A percentile compares a stretch with the other conserved stretches of the same genome.
phyloP scores from a whole-genome alignment of 139 green algal species.

The Coccomyxa sp. region DNA sequence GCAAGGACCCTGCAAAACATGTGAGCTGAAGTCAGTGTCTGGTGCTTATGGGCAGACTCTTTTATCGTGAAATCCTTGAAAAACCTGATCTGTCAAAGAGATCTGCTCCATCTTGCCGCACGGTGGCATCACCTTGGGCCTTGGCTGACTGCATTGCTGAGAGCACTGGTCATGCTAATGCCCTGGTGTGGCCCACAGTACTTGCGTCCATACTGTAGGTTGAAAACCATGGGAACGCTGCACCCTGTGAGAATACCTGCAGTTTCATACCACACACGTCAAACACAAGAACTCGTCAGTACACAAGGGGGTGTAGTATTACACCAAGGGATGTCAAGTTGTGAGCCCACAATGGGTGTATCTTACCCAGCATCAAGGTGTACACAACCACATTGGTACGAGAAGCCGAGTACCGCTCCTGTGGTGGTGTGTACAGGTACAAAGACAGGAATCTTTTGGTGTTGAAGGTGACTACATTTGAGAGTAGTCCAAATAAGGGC shows the following conservation, averaged over 20 bases:
- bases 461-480: conserved; percentile 31
- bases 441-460: conserved; percentile 24
- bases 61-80: neutral
- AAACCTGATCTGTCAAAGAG: neutral
- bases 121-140: neutral
- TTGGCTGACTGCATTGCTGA: conserved; percentile 3
- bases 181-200: conserved; percentile 32
- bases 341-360: neutral
- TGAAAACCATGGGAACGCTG: conserved; percentile 21
- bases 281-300: neutral
- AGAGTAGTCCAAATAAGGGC: conserved; percentile 26
- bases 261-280: neutral
- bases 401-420: conserved; percentile 23
- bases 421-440: conserved; percentile 23
- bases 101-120: neutral
- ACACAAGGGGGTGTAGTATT: neutral
- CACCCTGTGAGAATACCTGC: conserved; percentile 23
- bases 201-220: conserved; percentile 16
- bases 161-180: conserved; percentile 25
- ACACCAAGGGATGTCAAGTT: neutral
- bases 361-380: conserved; percentile 30
- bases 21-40: too few relatives aligned
- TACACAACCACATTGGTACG: conserved; percentile 36
- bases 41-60: conserved; percentile 1
- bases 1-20: conserved; percentile 13